These are phyloP conservation scores for Populus tremula DNA, from an alignment of 345 rosid species.

Conservation along the genomic window DNA sequence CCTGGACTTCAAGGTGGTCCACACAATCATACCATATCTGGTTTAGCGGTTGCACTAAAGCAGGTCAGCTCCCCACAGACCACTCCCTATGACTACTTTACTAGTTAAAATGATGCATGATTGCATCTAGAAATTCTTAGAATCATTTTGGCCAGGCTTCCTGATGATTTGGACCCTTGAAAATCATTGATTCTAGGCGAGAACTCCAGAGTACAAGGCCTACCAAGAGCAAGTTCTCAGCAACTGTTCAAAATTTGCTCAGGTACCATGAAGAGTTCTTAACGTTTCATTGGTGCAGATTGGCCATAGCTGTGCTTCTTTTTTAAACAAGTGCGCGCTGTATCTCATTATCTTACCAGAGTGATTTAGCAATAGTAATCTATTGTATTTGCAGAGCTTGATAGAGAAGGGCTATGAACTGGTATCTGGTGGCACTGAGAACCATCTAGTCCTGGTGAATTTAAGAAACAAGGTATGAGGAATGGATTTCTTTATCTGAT, in stretches of 20 bases:
- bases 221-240: conserved; percentile 88
- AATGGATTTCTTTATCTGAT: background rate
- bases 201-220: conserved; percentile 78
- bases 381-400: conserved; percentile 54
- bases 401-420: conserved; percentile 71
- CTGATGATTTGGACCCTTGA: conserved; percentile 3
- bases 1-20: conserved; percentile 99
- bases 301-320: conserved; percentile 9
- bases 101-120: background rate
- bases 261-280: conserved; percentile 40
- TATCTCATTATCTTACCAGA: conserved; percentile 4
- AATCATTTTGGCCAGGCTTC: conserved; percentile 1
- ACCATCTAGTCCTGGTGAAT: conserved; percentile 90
- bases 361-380: conserved; percentile 14
- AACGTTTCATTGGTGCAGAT: background rate
- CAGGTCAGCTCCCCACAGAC: conserved; percentile 50
- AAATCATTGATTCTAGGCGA: conserved; percentile 41
- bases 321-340: background rate
- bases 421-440: conserved; percentile 95
- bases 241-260: conserved; percentile 70
- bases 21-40: conserved; percentile 89
- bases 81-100: background rate
- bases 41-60: conserved; percentile 86
- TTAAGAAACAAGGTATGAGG: conserved; percentile 66
- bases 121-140: background rate